Evolutionary conservation across 148 eudicot species (phyloP), one percentile per base, ranked within the genome.

Genomic region (Silene latifolia): DNA sequence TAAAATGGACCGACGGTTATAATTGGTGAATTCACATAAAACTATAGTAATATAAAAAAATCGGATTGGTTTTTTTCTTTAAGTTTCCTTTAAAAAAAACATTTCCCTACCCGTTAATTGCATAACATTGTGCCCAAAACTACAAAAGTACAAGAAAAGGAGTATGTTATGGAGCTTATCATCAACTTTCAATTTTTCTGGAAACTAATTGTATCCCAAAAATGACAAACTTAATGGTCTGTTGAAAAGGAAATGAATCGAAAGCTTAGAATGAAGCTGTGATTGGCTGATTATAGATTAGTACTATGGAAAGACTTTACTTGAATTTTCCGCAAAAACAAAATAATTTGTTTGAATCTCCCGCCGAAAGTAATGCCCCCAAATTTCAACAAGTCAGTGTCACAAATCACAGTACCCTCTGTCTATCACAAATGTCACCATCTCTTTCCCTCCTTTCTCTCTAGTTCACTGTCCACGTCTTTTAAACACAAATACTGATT

Each of bases 321-420:
- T 80, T 80, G 8, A 69, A 15, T 12, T 70, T 70, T 66, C 78
- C 82, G 82, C 78, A 79, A 80, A 19, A 69, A 69, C 29, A 44
- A 46, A 21, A n/a, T 35, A 47, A 66, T 51, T 35, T 7, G 65
- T 74, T 74, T 65, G 60, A 75, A 56, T 63, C 75, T 75, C 82
- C 82, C 82, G 82, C 82, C 82, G 82, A 80, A 80, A 80, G 82
- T 62, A 75, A 48, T 14, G 13, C 17, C 63, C 71, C 54, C 18
- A 20, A 47, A 29, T 51, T 29, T 51, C 63, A 74, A 74, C 51
- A 63, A 39, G 53, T 42, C 74, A 12, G 29, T 56, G 11, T 57
- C 74, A 27, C 32, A 3, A 10, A 19, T 27, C 29, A 27, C 29
- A 27, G 1, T 32, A 23, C 32, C 27, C 27, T 21, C 72, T 69